These are phyloP conservation scores for Urtica urens DNA, from an alignment of 306 rosid species.

Conservation along the genomic window DNA sequence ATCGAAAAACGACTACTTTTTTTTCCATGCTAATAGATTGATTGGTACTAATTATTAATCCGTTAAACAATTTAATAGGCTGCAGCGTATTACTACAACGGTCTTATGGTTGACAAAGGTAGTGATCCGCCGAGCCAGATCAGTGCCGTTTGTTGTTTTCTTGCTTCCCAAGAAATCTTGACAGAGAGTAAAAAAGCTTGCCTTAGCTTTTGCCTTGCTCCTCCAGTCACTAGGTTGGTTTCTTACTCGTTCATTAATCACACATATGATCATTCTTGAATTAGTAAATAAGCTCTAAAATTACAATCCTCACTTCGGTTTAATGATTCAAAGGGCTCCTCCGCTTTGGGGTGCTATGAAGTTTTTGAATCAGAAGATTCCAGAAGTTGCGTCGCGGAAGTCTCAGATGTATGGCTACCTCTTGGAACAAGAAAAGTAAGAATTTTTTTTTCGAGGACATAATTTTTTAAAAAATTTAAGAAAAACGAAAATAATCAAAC, in stretches of 20 bases:
- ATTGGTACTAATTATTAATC: not conserved
- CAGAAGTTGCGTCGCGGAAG: conserved; percentile 84
- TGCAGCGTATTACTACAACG: conserved; percentile 91
- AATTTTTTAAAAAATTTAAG: not conserved
- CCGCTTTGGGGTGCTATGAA: conserved; percentile 88
- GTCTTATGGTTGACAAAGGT: conserved; percentile 78
- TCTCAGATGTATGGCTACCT: conserved; percentile 79
- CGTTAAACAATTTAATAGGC: conserved; percentile 50
- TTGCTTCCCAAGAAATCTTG: conserved; percentile 78
- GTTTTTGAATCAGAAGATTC: conserved; percentile 68
- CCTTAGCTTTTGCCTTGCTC: conserved; percentile 73
- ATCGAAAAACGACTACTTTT: not conserved
- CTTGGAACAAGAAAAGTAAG: conserved; percentile 82
- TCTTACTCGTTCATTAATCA: too few species aligned
- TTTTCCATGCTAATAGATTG: not conserved
- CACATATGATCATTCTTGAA: too few species aligned
- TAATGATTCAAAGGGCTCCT: conserved; percentile 56
- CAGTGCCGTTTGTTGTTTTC: conserved; percentile 70
- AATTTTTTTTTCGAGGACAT: not conserved
- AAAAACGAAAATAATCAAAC: not conserved
- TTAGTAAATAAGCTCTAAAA: too few species aligned
- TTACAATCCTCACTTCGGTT: not conserved
- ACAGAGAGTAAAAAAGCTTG: conserved; percentile 76
- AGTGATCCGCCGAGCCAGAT: conserved; percentile 59
- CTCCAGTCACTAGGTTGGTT: conserved; percentile 77